phyloP scores from a whole-genome alignment of 2,329 filamentous ascomycete species.

The Knoxdaviesia proteae region DNA sequence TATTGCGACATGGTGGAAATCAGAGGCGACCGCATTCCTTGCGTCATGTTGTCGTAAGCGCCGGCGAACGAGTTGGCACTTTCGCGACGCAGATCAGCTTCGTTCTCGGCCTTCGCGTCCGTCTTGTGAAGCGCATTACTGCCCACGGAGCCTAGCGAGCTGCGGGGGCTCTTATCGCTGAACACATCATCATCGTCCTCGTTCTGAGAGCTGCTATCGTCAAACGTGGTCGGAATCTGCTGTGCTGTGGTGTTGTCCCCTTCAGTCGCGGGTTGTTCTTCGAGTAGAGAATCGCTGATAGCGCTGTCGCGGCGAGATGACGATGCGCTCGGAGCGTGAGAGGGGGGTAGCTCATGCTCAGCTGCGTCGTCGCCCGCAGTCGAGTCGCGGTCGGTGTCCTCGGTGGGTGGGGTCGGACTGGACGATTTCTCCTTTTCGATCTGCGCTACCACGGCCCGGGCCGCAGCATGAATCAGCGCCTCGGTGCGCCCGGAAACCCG shows the following conservation, averaged over 20 bases:
- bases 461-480: constrained; percentile 30
- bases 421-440: constrained; percentile 14
- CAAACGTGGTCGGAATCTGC: neutral
- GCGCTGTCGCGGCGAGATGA: too few relatives aligned
- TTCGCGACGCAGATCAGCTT: too few relatives aligned
- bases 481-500: constrained; percentile 25
- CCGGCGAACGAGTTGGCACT: too few relatives aligned
- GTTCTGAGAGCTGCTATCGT: constrained; percentile 21
- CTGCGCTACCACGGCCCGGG: constrained; percentile 26
- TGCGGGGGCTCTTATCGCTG: constrained; percentile 34
- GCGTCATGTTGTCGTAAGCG: constrained; percentile 6
- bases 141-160: constrained; percentile 32
- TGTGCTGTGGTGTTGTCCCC: too few relatives aligned
- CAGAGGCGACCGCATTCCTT: constrained; percentile 16
- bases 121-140: constrained; percentile 12
- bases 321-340: too few relatives aligned
- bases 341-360: too few relatives aligned
- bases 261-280: too few relatives aligned
- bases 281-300: too few relatives aligned
- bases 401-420: too few relatives aligned
- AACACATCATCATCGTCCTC: constrained; percentile 36
- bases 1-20: constrained; percentile 32
- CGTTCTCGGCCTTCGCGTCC: neutral
- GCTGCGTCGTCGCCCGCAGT: too few relatives aligned
- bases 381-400: too few relatives aligned